Evolutionary conservation across 495 filamentous ascomycete species (phyloP).

Genomic region (Beverwykella pulmonaria): DNA sequence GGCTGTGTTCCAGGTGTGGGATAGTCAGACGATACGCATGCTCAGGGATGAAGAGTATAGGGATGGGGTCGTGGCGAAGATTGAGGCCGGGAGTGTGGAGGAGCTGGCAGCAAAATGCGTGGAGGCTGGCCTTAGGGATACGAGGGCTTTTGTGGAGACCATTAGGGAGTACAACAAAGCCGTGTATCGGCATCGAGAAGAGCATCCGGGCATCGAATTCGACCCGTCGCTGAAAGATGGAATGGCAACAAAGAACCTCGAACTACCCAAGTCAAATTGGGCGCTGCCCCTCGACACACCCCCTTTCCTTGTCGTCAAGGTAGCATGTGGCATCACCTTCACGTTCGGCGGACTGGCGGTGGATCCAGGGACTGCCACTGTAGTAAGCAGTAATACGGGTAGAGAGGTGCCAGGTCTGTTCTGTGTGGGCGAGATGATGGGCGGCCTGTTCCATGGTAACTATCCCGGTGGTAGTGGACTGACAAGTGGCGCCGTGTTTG

Average conservation of each 20-base stretch:
- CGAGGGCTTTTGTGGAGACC: slow-evolving; percentile 51
- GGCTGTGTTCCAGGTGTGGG: slow-evolving; percentile 66
- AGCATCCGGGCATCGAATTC: slow-evolving; percentile 50
- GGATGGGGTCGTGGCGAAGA: slow-evolving; percentile 54
- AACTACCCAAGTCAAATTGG: slow-evolving; percentile 65
- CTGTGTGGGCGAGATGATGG: slow-evolving; percentile 64
- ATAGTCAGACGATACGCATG: slow-evolving; percentile 51
- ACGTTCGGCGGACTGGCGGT: slow-evolving; percentile 65
- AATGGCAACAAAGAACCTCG: slow-evolving; percentile 53
- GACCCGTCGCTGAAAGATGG: slow-evolving; percentile 62
- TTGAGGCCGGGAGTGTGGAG: slow-evolving; percentile 53
- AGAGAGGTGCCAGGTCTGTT: slow-evolving; percentile 55
- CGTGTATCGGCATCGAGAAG: slow-evolving; percentile 45
- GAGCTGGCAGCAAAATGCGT: slow-evolving; percentile 56
- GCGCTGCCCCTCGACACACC: slow-evolving; percentile 57
- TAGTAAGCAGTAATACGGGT: slow-evolving; percentile 53
- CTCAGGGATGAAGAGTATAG: slow-evolving; percentile 62
- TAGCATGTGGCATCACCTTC: slow-evolving; percentile 64
- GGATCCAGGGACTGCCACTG: slow-evolving; percentile 51
- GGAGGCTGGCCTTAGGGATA: slow-evolving; percentile 49
- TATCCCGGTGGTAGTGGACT: slow-evolving; percentile 67
- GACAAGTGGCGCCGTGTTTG: slow-evolving; percentile 62
- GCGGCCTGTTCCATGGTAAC: slow-evolving; percentile 64
- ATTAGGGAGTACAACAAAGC: slow-evolving; percentile 59
- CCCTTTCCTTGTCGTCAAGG: slow-evolving; percentile 62